Base-by-base conservation (phyloP, 1,139 yeast species). In the Yamadazyma atmosphaerica region DNA sequence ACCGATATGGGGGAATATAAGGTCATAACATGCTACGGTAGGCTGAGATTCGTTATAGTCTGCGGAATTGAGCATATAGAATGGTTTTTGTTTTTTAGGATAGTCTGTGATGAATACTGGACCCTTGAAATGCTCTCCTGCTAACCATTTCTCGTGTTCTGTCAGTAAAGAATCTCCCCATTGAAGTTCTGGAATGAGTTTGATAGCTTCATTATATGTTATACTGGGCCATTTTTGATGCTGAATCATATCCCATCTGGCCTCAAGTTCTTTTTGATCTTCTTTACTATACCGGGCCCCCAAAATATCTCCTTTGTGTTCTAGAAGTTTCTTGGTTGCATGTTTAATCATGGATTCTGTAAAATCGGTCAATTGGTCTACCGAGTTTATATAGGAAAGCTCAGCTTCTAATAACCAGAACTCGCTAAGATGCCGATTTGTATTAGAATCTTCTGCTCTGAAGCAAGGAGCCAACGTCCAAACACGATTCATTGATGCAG, bases 321-420 rank as follows among this genome's bases (percentile, higher is more conserved):
- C 43, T 9, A 28, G 4, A 18, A 83, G 56, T 4, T 52, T 55
- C 1, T 55, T 51, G 2, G 83, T 79, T 2, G 82, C 75, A 32
- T 60, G 54, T 40, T 81, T 74, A 35, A 88, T 70, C 90, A 90
- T 81, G 2, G 58, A 54, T 58, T 89, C 95, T 1, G 85, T 79
- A 39, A 88, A 76, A 2, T 55, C 54, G 11, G 92, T 82, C 39
- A 94, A 63, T 45, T 84, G 85, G 2, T 59, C 55, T 6, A 89
- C 72, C 11, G 67, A 60, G 9, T 75, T 71, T 2, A 85, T 64
- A 57, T 86, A 86, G 11, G 89, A 81, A 22, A 89, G 60, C 56
- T 94, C 99, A 0, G 90, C 95, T 60, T 94, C 99, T 3, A 92
- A 65, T 97, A 94, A 90, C 97, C 98, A 92, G 60, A 94, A 94